Evolutionary conservation across 805 yeast genomes (phyloP), one percentile per base, ranked within the genome.

Genomic region (Scheffersomyces coipomensis): DNA sequence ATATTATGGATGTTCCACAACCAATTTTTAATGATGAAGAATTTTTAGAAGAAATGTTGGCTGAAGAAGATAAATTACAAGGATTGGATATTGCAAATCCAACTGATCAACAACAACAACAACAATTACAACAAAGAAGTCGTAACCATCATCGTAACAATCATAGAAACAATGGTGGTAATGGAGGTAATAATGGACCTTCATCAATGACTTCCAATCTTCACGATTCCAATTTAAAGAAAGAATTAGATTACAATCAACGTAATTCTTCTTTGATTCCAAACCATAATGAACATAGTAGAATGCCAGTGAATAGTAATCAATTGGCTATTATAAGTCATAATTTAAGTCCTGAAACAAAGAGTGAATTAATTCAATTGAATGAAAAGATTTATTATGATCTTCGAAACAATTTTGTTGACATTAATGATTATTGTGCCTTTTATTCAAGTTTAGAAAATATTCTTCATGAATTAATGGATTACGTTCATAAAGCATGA

Each of bases 381-480:
- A 62, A 56, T 35, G 66, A 64, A 26, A 68, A 68, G 45, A 66
- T 69, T 19, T 53, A 54, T 37, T 69, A 66, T 38, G 73, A 68
- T 38, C 62, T 68, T 40, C 52, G 66, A 21, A 66, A 69, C 47
- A 69, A 69, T 43, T 68, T 61, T 48, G 73, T 69, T 17, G 72
- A 68, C 48, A 58, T 67, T 30, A 68, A 67, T 44, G 74, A 69
- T 41, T 69, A 68, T 39, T 69, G 75, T 58, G 63, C 71, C 3
- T 68, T 69, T 43, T 69, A 66, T 43, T 50, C 64, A 16, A 62
- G 70, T 16, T 62, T 68, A 47, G 75, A 69, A 40, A 62, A 65
- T 36, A 57, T 68, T 12, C 47, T 69, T 19, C 66, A 56, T 43
- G 71, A 65, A 38, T 51, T 69, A 26, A 64, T 68, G 63, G 63